These are phyloP conservation scores for Linnemannia elongata DNA, from an alignment of 192 early-diverging fungal genomes.

Conservation along the genomic window DNA sequence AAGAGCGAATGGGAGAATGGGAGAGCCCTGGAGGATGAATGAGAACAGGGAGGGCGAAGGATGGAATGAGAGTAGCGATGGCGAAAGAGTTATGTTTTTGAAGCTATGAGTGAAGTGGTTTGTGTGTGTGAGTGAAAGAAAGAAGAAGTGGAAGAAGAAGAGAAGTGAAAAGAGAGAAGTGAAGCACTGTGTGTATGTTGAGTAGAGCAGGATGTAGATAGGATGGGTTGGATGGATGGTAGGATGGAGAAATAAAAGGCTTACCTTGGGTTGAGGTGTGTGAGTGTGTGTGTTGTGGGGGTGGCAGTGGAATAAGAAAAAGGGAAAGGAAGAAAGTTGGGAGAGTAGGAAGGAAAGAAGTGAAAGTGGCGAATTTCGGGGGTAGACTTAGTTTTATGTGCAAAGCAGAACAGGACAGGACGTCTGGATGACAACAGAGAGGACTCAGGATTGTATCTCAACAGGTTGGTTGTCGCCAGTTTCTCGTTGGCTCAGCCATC, in stretches of 20 bases:
- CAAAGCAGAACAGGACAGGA: neutral
- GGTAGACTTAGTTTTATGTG: neutral
- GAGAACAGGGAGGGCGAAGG: neutral
- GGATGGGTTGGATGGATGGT: neutral
- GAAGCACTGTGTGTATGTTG: neutral
- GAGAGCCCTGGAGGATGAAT: neutral
- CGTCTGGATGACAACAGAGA: neutral
- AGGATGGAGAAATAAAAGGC: neutral
- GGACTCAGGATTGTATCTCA: too few relatives aligned
- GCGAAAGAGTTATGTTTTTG: too few relatives aligned
- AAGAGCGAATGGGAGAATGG: neutral
- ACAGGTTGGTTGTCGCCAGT: too few relatives aligned
- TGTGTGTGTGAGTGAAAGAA: neutral
- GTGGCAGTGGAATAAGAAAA: neutral
- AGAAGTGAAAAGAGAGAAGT: neutral
- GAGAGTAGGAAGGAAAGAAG: constrained; percentile 7
- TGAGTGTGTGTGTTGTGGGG: neutral
- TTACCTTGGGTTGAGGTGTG: neutral
- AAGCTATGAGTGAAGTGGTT: neutral
- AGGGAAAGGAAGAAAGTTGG: neutral
- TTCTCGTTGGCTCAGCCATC: too few relatives aligned
- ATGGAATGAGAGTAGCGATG: neutral
- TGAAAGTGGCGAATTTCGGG: neutral
- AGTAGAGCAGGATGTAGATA: neutral
- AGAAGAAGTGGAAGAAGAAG: neutral